Evolutionary conservation across 1,284 basidiomycete species (phyloP).

Genomic region (Cryptococcus floricola): DNA sequence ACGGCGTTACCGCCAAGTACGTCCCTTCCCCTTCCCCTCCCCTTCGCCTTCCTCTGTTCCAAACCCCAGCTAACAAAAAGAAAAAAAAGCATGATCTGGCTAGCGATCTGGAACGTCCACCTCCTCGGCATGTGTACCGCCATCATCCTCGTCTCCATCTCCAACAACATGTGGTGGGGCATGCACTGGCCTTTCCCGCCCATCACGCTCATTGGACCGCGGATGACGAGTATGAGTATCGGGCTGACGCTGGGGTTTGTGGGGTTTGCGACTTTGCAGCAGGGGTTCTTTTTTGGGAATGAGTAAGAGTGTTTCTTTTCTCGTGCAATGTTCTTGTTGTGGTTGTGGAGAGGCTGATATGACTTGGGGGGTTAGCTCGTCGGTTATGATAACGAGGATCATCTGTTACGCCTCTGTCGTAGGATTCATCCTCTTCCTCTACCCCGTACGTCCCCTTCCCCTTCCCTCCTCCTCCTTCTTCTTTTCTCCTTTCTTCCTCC

Average conservation of each 20-base stretch:
- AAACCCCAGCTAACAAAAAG: background rate
- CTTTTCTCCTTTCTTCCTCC: too few relatives aligned
- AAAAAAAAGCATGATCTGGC: constrained; percentile 24
- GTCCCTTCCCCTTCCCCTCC: background rate
- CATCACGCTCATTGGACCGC: constrained; percentile 32
- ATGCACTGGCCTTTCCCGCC: constrained; percentile 28
- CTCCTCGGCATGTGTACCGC: constrained; percentile 27
- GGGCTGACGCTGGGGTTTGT: constrained; percentile 32
- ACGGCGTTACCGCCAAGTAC: constrained; percentile 10
- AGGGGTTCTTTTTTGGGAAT: constrained; percentile 24
- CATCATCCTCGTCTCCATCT: constrained; percentile 24
- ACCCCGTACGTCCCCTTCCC: constrained; percentile 13
- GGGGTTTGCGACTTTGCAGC: constrained; percentile 23
- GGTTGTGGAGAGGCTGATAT: background rate
- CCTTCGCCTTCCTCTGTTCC: background rate
- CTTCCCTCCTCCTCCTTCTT: background rate
- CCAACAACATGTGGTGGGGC: constrained; percentile 33
- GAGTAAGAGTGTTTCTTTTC: too few relatives aligned
- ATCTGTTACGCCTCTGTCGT: constrained; percentile 16
- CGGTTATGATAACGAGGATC: constrained; percentile 8
- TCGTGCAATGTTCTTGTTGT: too few relatives aligned
- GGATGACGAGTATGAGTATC: constrained; percentile 28
- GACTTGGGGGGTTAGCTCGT: constrained; percentile 1
- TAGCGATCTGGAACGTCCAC: constrained; percentile 25
- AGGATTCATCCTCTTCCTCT: constrained; percentile 7